Conservation (phyloP, 495 filamentous ascomycete species). For the Halenospora varia region DNA sequence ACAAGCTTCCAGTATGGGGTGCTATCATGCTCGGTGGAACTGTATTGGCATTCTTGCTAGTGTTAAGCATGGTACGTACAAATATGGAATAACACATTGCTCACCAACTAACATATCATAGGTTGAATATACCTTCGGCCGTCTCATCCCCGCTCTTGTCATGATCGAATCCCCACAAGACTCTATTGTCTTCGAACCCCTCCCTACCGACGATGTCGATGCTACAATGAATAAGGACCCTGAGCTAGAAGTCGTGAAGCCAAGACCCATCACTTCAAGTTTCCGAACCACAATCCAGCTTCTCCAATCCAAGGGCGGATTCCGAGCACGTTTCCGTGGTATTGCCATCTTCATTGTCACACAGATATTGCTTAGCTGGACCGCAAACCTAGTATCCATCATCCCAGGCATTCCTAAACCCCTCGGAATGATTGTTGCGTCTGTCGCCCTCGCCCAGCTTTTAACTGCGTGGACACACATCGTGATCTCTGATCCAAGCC, state of each 20-base stretch:
- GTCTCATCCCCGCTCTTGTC: slow-evolving; percentile 21
- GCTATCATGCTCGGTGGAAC: slow-evolving; percentile 6
- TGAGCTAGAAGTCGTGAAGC: slow-evolving; percentile 9
- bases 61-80: slow-evolving; percentile 5
- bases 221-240: slow-evolving; percentile 13
- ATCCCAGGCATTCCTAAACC: slow-evolving; percentile 2
- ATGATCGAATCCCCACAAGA: slow-evolving; percentile 26
- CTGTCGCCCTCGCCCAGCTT: slow-evolving; percentile 19
- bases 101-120: slow-evolving; percentile 7
- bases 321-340: slow-evolving; percentile 21
- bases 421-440: slow-evolving; percentile 8
- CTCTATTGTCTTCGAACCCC: slow-evolving; percentile 20
- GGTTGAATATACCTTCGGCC: slow-evolving; percentile 25
- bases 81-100: neutral
- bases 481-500: slow-evolving; percentile 25
- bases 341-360: slow-evolving; percentile 13
- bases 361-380: neutral
- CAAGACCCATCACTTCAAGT: slow-evolving; percentile 18
- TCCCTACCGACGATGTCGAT: slow-evolving; percentile 21
- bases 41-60: slow-evolving; percentile 2
- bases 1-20: slow-evolving; percentile 19
- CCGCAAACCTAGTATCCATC: slow-evolving; percentile 5
- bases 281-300: slow-evolving; percentile 18
- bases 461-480: slow-evolving; percentile 25
- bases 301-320: slow-evolving; percentile 18